A percentile compares a stretch with the other conserved stretches of the same genome.
These are phyloP conservation scores for Penicillium waksmanii DNA, from an alignment of 495 filamentous ascomycete genomes.

Conservation along the genomic window DNA sequence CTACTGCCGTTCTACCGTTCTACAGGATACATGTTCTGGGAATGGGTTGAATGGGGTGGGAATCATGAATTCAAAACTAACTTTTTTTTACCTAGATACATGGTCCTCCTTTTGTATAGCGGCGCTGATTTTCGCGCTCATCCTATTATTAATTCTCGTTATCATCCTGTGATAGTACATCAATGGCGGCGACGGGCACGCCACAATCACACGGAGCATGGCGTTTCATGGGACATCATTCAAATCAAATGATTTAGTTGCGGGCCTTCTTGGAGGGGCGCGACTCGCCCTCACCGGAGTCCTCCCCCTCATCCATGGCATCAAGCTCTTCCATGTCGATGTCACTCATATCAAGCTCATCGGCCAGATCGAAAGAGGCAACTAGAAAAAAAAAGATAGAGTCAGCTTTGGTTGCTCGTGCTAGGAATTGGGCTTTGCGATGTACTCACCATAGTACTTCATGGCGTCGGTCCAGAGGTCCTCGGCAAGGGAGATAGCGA, in stretches of 20 bases:
- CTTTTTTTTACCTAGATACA: conserved; percentile 56
- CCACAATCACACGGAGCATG: conserved; percentile 26
- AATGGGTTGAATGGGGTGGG: conserved; percentile 4
- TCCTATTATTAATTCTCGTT: conserved; percentile 78
- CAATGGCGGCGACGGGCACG: conserved; percentile 22
- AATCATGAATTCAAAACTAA: conserved; percentile 34
- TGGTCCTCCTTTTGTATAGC: conserved; percentile 92
- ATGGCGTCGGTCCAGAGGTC: conserved; percentile 86
- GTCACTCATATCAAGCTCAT: conserved; percentile 41
- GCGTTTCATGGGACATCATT: conserved; percentile 24
- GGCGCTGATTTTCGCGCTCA: conserved; percentile 80
- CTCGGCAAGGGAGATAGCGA: conserved; percentile 79
- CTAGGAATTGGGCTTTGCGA: neutral
- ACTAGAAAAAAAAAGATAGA: conserved; percentile 20
- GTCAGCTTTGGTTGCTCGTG: conserved; percentile 19
- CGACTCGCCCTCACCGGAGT: conserved; percentile 31
- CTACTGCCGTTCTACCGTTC: neutral
- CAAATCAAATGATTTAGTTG: conserved; percentile 26
- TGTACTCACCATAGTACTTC: conserved; percentile 82
- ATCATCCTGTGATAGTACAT: conserved; percentile 56
- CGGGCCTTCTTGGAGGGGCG: conserved; percentile 51
- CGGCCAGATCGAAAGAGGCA: conserved; percentile 36
- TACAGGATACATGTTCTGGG: neutral
- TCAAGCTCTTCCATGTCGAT: conserved; percentile 35
- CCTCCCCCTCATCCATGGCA: conserved; percentile 37